Evolutionary conservation across 192 early-diverging fungal genomes (phyloP).

Genomic region (Linderina pennispora): DNA sequence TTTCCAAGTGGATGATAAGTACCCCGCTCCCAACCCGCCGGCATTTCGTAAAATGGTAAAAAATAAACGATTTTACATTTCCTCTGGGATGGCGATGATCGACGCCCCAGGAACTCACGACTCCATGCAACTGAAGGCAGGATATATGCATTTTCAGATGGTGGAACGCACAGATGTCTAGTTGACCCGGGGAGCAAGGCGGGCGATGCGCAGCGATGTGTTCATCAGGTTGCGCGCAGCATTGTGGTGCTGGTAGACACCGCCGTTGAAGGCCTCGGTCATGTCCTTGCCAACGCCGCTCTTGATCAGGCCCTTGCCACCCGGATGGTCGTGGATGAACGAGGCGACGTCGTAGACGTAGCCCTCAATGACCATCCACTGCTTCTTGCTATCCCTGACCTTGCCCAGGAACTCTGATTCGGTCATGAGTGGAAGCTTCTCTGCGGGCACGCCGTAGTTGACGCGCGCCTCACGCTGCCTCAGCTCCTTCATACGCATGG

Average conservation of each 20-base stretch:
- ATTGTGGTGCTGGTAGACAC: slow-evolving; percentile 85
- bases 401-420: slow-evolving; percentile 58
- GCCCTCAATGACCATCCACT: slow-evolving; percentile 80
- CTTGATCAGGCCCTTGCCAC: slow-evolving; percentile 67
- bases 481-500: slow-evolving; percentile 78
- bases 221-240: slow-evolving; percentile 76
- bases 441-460: slow-evolving; percentile 68
- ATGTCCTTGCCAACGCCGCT: slow-evolving; percentile 77
- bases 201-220: slow-evolving; percentile 40
- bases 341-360: slow-evolving; percentile 72
- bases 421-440: slow-evolving; percentile 61
- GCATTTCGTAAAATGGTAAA: too few species aligned
- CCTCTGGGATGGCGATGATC: too few species aligned
- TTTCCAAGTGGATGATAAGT: too few species aligned
- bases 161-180: too few species aligned
- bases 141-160: too few species aligned
- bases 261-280: slow-evolving; percentile 83
- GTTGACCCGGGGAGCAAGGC: too few species aligned
- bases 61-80: too few species aligned
- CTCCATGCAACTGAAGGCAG: too few species aligned
- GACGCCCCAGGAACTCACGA: too few species aligned
- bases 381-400: slow-evolving; percentile 61
- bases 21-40: too few species aligned
- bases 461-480: slow-evolving; percentile 52
- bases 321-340: slow-evolving; percentile 87